Evolutionary conservation across 2,329 filamentous ascomycete species (phyloP), one percentile per base, ranked within the genome.

Genomic region (Cercospora sesami): DNA sequence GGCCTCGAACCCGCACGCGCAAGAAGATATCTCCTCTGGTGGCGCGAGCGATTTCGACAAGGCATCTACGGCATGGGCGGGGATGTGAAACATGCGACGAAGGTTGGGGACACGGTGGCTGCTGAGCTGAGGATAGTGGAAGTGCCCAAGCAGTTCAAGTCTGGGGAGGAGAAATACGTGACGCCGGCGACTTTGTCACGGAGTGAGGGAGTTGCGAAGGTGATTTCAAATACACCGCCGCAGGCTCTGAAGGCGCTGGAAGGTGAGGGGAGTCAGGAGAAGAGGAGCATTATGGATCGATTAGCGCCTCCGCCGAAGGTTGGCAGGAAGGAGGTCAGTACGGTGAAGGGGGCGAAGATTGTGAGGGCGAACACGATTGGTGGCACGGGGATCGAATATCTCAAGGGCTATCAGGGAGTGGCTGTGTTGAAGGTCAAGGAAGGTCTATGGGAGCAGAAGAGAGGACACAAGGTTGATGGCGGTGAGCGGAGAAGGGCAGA

Each of bases 391-490:
- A 86, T 93, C 5, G 83, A 90, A 77, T 87, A 89, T 4, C 77
- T 94, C 30, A 89, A 91, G 79, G 87, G 86, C 1, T 81, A 82
- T 36, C 79, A 82, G 67, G 86, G 87, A 1, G 89, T 87, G 8
- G 91, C 90, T 10, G 83, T 85, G 62, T 85, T 98, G 73, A 84
- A 85, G 71, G 86, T 92, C 23, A 88, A 89, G 66, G 94, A 97
- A 79, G 93, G 94, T 9, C 90, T 98, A 84, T 98, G 94, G 95
- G 94, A 98, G 83, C 85, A 93, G 75, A 90, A 86, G 78, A 86
- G 90, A 75, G 94, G 95, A 30, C 88, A 89, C 76, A 98, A 98
- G 89, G 90, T 99, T 73, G 94, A 98, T 81, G 95, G 95, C 77
- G 95, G 95, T 85, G 95, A 99, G 85, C 89, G 95, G 79, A 88